These are phyloP conservation scores for Teunomyces kruisii DNA, from an alignment of 805 yeast genomes.

Conservation along the genomic window DNA sequence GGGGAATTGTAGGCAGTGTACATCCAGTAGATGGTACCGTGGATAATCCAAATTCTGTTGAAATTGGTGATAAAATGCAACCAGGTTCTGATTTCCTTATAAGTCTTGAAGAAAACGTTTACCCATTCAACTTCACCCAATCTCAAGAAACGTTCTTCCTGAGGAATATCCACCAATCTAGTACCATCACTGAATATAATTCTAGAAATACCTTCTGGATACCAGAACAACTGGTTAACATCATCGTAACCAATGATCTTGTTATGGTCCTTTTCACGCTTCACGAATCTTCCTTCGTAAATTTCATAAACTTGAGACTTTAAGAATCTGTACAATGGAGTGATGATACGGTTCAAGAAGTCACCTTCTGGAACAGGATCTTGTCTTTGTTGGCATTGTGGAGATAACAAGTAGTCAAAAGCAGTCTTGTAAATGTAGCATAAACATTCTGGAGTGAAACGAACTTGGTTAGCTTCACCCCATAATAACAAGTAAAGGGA, in stretches of 20 bases:
- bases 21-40: constrained; percentile 89
- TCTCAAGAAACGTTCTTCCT: constrained; percentile 83
- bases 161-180: constrained; percentile 85
- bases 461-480: constrained; percentile 93
- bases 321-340: constrained; percentile 81
- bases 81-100: constrained; percentile 96
- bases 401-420: constrained; percentile 82
- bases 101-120: constrained; percentile 91
- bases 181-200: constrained; percentile 90
- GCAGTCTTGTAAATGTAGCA: constrained; percentile 97
- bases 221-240: constrained; percentile 98
- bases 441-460: constrained; percentile 80
- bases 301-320: constrained; percentile 82
- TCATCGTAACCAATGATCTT: constrained; percentile 91
- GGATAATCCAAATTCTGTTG: constrained; percentile 98
- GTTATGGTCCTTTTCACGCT: constrained; percentile 84
- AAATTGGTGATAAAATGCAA: constrained; percentile 91
- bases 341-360: constrained; percentile 84
- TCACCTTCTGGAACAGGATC: constrained; percentile 89
- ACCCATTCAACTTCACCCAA: constrained; percentile 93
- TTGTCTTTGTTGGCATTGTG: constrained; percentile 83
- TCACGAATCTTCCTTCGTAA: constrained; percentile 76
- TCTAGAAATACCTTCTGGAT: constrained; percentile 96
- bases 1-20: constrained; percentile 92
- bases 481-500: constrained; percentile 74